Evolutionary conservation across 2,329 filamentous ascomycete genomes (phyloP), one percentile per base, ranked within the genome.

Genomic region (Parastagonospora avenae): DNA sequence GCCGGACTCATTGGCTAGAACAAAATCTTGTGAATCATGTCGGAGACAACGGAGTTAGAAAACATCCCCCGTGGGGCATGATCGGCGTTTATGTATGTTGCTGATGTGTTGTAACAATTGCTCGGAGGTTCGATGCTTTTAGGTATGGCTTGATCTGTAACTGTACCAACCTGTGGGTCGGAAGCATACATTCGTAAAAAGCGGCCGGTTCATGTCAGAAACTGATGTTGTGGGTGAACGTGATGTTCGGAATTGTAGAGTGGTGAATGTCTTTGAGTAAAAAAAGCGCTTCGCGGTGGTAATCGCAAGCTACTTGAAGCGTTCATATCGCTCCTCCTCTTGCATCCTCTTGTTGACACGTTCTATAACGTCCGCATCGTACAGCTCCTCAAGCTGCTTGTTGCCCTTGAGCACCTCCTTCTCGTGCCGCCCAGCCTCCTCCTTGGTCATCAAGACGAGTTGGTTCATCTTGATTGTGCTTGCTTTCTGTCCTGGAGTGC

Each of bases 401-500:
- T 81, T 82, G 0, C 84, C 89, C 63, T 84, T 87, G 38, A 97
- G 77, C 1, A 97, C 81, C 66, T 91, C 60, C 71, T 86, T 89
- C 70, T 95, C 90, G 73, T 99, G 94, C 51, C 83, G 81, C 12
- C 81, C 76, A 2, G 89, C 90, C 74, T 97, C 92, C 54, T 97
- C 92, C 72, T 92, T 96, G 1, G 92, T 97, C 90, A 97, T 91
- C 63, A 89, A 90, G 0, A 96, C 92, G 53, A 97, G 70, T 39
- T 96, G 87, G 27, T 82, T 80, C 62, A 93, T 74, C 29, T 80
- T 74, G 4, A 97, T 62, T 2, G 80, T 82, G n/a, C 90, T 87
- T 39, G 82, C 85, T 67, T 90, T 95, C 72, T 97, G 92, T 16
- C 87, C 85, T n/a, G 86, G 81, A 35, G 85, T 83, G 29, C 81